Evolutionary conservation across 371 early-diverging fungal species (phyloP), one percentile per base, ranked within the genome.

Genomic region (Polyrhizophydium stewartii): DNA sequence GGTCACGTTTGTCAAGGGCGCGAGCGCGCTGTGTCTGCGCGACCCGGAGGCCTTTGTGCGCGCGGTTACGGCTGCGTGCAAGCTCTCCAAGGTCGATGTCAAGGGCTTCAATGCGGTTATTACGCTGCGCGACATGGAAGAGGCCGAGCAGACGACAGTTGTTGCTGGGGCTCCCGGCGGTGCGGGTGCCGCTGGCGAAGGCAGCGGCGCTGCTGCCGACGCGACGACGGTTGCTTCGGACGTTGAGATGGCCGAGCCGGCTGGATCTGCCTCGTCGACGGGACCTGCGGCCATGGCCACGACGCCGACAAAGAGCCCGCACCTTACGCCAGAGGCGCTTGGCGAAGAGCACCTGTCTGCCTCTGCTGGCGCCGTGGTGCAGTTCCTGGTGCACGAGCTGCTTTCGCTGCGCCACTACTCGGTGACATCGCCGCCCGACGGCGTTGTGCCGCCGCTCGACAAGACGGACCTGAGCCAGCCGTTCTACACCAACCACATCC

Each of bases 11-110:
- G 68, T 94, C 27, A 87, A 92, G 13, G 83, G 74, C 33, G 87
- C 89, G 67, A 78, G 82, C 31, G 85, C 85, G 50, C 65, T 91
- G 40, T 92, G 86, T 0, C 66, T 91, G 55, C 89, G 97, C 27
- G 81, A 90, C 46, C 82, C 89, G 0, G 74, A 78, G 21, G 64
- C 81, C 3, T 97, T 93, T 70, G 77, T 85, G 21, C 67, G 87
- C 1, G 89, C 91, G 0, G 74, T 86, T 0, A 68, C 75, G 0
- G 83, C 81, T n/a, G 66, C 86, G 10, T 89, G 88, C 68, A 80
- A 83, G 33, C 70, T 94, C 28, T 59, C 58, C 27, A 27, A 59
- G 25, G 58, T 59, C n/a, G 71, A 73, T 27, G 31, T 56, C 3
- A 51, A 58, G 9, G 45, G 24, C 49, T 55, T 24, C 56, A 67